A percentile compares a stretch with the other conserved stretches of the same genome.
Evolutionary conservation across 2,329 filamentous ascomycete genomes (phyloP).

Genomic region (Aspergillus pseudonomiae): DNA sequence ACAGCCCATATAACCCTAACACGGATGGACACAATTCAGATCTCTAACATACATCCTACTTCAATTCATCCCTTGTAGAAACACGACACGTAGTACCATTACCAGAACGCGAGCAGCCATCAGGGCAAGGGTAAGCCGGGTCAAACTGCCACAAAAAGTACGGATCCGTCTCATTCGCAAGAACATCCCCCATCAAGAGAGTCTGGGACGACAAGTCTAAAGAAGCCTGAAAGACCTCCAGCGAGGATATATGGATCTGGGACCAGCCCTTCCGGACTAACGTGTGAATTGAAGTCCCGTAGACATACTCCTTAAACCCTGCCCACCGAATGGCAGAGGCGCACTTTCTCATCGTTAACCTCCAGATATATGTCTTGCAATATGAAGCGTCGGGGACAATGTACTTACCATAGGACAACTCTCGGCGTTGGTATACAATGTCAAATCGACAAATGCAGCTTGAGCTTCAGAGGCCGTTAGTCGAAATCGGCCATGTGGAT

Average conservation of each 20-base stretch:
- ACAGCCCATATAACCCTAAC: background rate
- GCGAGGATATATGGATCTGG: constrained; percentile 53
- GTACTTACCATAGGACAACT: constrained; percentile 55
- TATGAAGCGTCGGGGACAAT: background rate
- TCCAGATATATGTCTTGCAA: background rate
- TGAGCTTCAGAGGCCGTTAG: constrained; percentile 46
- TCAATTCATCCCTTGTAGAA: background rate
- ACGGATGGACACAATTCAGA: background rate
- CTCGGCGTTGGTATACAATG: constrained; percentile 61
- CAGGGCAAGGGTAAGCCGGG: constrained; percentile 3
- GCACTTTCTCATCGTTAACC: constrained; percentile 39
- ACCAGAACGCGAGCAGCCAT: background rate
- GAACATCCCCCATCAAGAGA: constrained; percentile 48
- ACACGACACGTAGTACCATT: background rate
- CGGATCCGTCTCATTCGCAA: constrained; percentile 58
- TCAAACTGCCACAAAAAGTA: constrained; percentile 60
- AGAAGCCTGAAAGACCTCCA: constrained; percentile 48
- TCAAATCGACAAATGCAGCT: constrained; percentile 52
- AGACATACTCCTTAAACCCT: constrained; percentile 59
- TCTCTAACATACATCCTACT: background rate
- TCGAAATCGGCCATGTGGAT: constrained; percentile 49
- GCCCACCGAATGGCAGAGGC: constrained; percentile 60
- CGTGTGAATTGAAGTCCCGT: constrained; percentile 54
- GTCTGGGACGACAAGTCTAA: constrained; percentile 41
- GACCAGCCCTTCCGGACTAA: constrained; percentile 54